phyloP scores from a whole-genome alignment of 179 eudicot species.

The Camellia oleifera region DNA sequence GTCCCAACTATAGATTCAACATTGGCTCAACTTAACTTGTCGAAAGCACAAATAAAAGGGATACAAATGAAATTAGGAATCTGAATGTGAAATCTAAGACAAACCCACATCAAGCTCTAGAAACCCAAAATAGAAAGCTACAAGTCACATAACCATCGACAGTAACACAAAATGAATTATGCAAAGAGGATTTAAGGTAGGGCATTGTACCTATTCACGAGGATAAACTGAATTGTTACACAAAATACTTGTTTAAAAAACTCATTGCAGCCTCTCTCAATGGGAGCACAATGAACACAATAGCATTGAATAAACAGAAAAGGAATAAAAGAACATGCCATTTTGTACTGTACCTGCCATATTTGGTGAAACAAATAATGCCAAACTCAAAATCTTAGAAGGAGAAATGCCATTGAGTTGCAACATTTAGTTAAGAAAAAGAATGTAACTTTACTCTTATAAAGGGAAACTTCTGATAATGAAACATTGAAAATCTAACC shows the following conservation, averaged over 20 bases:
- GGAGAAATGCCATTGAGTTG: no score
- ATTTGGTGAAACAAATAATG: no score
- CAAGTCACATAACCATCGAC: not conserved
- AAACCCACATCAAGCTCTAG: not conserved
- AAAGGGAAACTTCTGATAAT: no score
- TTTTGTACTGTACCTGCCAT: no score
- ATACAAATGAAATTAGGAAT: not conserved
- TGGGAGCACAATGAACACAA: not conserved
- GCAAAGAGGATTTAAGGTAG: not conserved
- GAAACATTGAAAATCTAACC: no score
- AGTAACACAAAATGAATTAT: not conserved
- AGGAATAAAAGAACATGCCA: no score
- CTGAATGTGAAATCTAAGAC: not conserved
- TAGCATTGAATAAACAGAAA: not conserved
- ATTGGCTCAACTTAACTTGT: not conserved
- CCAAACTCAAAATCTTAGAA: no score
- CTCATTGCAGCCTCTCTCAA: not conserved
- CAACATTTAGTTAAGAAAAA: no score
- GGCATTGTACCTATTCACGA: not conserved
- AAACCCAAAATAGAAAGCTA: not conserved
- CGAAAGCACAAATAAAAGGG: no score
- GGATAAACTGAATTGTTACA: not conserved
- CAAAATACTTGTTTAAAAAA: not conserved
- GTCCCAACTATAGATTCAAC: not conserved
- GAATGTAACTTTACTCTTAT: no score